Percentiles rank a stretch among this genome's conserved stretches.
These are phyloP conservation scores for Aspergillus ellipticus DNA, from an alignment of 495 filamentous ascomycete genomes.

Conservation along the genomic window DNA sequence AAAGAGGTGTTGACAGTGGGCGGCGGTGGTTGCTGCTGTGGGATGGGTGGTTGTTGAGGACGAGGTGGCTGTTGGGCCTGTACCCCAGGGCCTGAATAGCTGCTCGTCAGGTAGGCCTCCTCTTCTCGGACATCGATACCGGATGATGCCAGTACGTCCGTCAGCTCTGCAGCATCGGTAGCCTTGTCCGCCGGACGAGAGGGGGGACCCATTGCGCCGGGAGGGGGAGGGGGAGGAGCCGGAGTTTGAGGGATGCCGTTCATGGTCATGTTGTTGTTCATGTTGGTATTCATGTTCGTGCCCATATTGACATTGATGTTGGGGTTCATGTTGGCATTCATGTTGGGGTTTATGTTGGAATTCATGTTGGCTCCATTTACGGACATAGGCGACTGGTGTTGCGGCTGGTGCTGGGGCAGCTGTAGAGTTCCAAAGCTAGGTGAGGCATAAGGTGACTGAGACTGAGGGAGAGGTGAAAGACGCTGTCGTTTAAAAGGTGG, in stretches of 20 bases:
- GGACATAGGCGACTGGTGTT: constrained; percentile 4
- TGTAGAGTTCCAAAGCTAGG: constrained; percentile 48
- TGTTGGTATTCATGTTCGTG: too few species aligned
- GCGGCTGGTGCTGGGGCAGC: constrained; percentile 29
- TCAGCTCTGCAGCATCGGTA: constrained; percentile 65
- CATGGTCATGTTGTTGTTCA: constrained; percentile 24
- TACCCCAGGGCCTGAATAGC: constrained; percentile 49
- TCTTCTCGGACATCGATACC: constrained; percentile 83
- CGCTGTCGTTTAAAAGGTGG: constrained; percentile 64
- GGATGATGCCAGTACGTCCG: constrained; percentile 72
- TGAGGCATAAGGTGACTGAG: constrained; percentile 47
- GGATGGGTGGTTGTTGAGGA: constrained; percentile 35
- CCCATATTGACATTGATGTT: too few species aligned
- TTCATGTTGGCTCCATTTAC: constrained; percentile 35
- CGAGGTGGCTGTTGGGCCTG: constrained; percentile 40
- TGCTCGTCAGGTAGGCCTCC: constrained; percentile 64
- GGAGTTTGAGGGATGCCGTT: constrained; percentile 34
- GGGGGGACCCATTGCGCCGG: constrained; percentile 76
- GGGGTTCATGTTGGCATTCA: too few species aligned
- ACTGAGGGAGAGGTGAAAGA: constrained; percentile 61
- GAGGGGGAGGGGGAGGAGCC: constrained; percentile 34
- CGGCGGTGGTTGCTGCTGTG: constrained; percentile 34
- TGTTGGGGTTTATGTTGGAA: too few species aligned
- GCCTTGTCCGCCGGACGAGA: constrained; percentile 66
- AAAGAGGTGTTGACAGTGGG: constrained; percentile 30